Evolutionary conservation across 116 monocot species (phyloP), one percentile per base, ranked within the genome.

Genomic region (Zostera marina): DNA sequence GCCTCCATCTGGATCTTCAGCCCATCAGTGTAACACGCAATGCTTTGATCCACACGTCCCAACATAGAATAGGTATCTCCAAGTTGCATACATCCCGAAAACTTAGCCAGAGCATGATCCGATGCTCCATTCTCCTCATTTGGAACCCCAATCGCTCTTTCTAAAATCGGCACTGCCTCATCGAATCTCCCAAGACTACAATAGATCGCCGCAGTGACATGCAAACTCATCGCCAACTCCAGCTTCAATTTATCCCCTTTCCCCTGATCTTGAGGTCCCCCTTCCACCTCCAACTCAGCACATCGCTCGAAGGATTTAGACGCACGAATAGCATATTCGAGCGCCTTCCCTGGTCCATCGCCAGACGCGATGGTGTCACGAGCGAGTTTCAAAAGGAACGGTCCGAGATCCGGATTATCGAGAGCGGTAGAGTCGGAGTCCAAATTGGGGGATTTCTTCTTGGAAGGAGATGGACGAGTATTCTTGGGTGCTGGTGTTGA

Each of bases 11-110:
- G 98, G 60, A 90, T 86, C 68, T 76, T 58, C 45, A 98, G 81
- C n/a, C 98, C 98, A 16, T 83, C 74, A 24, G 70, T 61, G 63
- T 98, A 98, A 63, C 80, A 85, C 9, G 63, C 67, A 22, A 98
- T 86, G 25, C 83, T 83, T 60, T 73, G 79, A 23, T 98, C 98
- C 25, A 89, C 61, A 15, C 62, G 74, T 9, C 98, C 98, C 0
- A 89, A 68, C 89, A 98, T 89, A 17, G 98, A 82, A 22, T 83
- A 74, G 24, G 98, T 98, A 61, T 98, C 98, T 21, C 98, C 98
- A 15, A 98, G 80, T 73, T 98, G 98, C 98, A 98, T 98, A 63
- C 73, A 80, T 7, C 98, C 98, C 24, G 98, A 89, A 66, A 90
- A 98, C 12, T 77, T 80, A 9, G 98, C 98, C 11, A 98, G 73